phyloP scores from a whole-genome alignment of 805 yeast species.

The Monosporozyma siamensis region DNA sequence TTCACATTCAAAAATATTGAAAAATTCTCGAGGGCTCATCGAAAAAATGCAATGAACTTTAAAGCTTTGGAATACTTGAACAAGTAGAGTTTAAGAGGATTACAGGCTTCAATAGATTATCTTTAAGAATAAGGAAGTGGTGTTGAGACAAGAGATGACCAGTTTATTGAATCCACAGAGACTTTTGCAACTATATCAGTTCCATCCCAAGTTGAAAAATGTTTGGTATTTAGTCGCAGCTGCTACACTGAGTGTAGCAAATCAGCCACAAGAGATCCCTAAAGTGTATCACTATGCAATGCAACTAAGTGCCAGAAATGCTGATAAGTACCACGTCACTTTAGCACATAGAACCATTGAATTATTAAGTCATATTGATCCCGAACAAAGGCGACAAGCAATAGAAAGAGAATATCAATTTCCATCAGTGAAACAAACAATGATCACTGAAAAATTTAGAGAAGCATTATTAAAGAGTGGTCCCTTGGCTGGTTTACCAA shows the following conservation, averaged over 20 bases:
- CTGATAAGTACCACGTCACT: conserved; percentile 10
- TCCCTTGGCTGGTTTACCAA: conserved; percentile 78
- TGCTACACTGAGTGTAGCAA: conserved; percentile 71
- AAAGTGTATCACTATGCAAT: conserved; percentile 62
- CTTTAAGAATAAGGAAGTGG: no score
- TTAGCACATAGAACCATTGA: conserved; percentile 19
- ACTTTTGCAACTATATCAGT: conserved; percentile 22
- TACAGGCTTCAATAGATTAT: no score
- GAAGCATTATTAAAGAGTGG: conserved; percentile 73
- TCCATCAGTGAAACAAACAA: conserved; percentile 16
- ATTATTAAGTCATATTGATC: conserved; percentile 7
- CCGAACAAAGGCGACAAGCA: conserved; percentile 1
- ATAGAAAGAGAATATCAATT: conserved; percentile 16
- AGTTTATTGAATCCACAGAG: conserved; percentile 22
- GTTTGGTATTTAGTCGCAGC: conserved; percentile 77
- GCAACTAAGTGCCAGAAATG: conserved; percentile 18
- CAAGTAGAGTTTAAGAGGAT: no score
- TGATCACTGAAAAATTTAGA: conserved; percentile 47
- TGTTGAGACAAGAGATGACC: conserved; percentile 14
- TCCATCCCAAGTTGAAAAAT: conserved; percentile 43
- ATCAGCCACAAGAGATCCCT: conserved; percentile 75
- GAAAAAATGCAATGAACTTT: not conserved
- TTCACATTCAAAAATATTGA: not conserved
- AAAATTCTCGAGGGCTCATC: not conserved
- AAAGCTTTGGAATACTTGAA: not conserved